Base-by-base conservation (phyloP, 164 flowering plant genomes). In the Stephania yunnanensis region DNA sequence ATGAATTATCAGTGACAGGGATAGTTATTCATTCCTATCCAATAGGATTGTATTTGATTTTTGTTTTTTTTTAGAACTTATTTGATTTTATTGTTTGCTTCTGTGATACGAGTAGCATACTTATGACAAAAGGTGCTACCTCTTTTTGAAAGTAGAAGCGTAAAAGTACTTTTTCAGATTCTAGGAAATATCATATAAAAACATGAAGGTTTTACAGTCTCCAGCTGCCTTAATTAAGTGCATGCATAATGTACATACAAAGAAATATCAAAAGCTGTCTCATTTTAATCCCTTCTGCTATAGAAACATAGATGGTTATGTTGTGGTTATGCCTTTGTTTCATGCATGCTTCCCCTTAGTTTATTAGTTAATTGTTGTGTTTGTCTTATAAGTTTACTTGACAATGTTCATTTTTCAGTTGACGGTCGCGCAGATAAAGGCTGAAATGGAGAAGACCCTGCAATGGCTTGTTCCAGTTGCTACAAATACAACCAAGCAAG, bases 381-480 rank as follows among this genome's bases (percentile, higher is more conserved):
- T 5, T 63, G 2, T 17, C 36, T 63, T 20, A n/a, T 36, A 36
- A 36, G 2, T 36, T 36, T 73, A 11, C 64, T 15, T 8, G 9
- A 31, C 17, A 12, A n/a, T 58, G 31, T 29, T 22, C 31, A 25
- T 66, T 30, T 31, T 46, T 13, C 91, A 92, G 93, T 84, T 85
- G 29, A 84, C 91, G 46, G 80, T 85, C 64, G 66, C 87, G 71
- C 81, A 84, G 75, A 84, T 92, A 50, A 92, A 90, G 84, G 88
- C 87, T 36, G 91, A 92, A 81, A 89, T 90, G 90, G 94, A 90
- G 70, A 92, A 86, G 78, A 84, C 87, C 63, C 88, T 92, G 9
- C 85, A 85, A 36, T 92, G 97, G 94, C 92, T 92, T 29, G 91
- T 87, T 74, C 94, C 93, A 17, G 30, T 92, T 19, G 97, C 94